Evolutionary conservation across 192 early-diverging fungal genomes (phyloP).

Genomic region (Coemansia sp.): DNA sequence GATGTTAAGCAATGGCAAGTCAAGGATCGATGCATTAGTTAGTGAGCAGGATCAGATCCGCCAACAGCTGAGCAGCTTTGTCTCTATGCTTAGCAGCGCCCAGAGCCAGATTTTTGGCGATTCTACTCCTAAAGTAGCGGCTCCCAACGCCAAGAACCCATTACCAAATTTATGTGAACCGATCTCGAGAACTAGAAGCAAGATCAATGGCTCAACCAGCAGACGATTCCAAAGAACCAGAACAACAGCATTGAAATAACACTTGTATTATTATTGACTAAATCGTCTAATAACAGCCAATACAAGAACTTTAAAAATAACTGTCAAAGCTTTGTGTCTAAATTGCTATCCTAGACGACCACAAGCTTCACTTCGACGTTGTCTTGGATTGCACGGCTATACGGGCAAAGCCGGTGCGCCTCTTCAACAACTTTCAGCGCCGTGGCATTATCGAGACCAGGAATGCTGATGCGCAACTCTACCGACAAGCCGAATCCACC

Average conservation of each 20-base stretch:
- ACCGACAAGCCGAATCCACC: constrained; percentile 57
- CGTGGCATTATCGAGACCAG: constrained; percentile 50
- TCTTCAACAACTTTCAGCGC: constrained; percentile 51
- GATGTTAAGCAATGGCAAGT: constrained; percentile 31
- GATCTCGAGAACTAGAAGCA: not conserved
- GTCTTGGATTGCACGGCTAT: constrained; percentile 53
- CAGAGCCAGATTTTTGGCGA: constrained; percentile 40
- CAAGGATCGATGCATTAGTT: constrained; percentile 28
- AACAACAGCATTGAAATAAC: not conserved
- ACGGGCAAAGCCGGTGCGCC: constrained; percentile 60
- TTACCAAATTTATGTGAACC: not conserved
- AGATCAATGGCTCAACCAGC: not conserved
- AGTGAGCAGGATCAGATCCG: constrained; percentile 35
- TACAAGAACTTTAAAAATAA: not conserved
- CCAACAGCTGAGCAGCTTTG: constrained; percentile 33
- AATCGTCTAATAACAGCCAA: not conserved
- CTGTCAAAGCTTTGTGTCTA: not conserved
- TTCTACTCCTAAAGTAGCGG: not conserved
- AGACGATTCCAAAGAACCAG: not conserved
- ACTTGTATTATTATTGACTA: not conserved
- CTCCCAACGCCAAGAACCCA: not conserved
- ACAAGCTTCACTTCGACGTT: constrained; percentile 59
- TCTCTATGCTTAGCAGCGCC: constrained; percentile 42
- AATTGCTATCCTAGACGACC: constrained; percentile 28
- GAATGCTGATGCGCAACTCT: constrained; percentile 53